Percentiles rank a stretch among this genome's conserved stretches.
phyloP scores from a whole-genome alignment of 2,329 filamentous ascomycete species.

The Arthrobotrys conoides region DNA sequence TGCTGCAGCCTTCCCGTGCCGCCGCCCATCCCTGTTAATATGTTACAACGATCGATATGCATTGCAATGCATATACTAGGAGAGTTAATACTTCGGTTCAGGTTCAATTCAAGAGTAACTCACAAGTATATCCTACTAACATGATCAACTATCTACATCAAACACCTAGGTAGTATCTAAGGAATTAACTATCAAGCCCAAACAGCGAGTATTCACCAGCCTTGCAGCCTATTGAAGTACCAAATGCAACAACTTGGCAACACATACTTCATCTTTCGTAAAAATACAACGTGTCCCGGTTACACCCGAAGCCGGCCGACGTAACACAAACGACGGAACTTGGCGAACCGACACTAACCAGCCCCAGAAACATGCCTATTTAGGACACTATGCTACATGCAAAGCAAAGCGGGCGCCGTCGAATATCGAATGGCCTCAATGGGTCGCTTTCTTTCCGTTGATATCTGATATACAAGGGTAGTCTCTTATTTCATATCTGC shows the following conservation, averaged over 20 bases:
- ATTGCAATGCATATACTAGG: neutral
- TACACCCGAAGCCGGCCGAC: conserved; percentile 21
- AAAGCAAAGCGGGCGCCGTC: no score
- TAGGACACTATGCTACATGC: neutral
- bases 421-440: no score
- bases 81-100: neutral
- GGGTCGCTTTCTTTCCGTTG: no score
- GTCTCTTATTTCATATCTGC: no score
- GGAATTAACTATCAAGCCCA: no score
- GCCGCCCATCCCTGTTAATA: neutral
- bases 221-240: neutral
- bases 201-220: no score
- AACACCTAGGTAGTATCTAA: no score
- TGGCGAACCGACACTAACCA: conserved; percentile 21
- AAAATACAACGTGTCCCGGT: neutral
- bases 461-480: no score
- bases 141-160: no score
- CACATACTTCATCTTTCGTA: neutral
- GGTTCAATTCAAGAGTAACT: neutral
- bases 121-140: neutral
- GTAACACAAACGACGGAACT: conserved; percentile 11
- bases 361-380: conserved; percentile 23
- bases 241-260: conserved; percentile 1
- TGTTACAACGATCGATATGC: neutral
- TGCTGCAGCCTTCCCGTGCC: neutral